Conservation (phyloP, 495 filamentous ascomycete species). For the Talaromyces adpressus region DNA sequence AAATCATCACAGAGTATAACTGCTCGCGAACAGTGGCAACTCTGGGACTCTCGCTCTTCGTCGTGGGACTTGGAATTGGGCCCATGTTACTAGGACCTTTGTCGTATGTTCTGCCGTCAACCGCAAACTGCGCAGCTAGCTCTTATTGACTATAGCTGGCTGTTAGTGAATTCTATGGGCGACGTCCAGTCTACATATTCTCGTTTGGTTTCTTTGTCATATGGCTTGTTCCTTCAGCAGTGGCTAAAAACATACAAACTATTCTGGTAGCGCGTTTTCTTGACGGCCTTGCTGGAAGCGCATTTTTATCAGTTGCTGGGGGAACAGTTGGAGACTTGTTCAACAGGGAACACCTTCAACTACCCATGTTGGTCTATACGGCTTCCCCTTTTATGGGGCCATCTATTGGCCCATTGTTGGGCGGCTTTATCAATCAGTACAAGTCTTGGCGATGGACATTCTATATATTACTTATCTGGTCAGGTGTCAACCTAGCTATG, state of each 20-base stretch:
- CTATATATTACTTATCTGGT: slow-evolving; percentile 64
- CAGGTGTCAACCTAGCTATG: slow-evolving; percentile 37
- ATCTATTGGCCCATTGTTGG: slow-evolving; percentile 39
- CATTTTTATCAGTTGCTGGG: slow-evolving; percentile 84
- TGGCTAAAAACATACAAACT: slow-evolving; percentile 75
- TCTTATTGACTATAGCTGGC: neutral
- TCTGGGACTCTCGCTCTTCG: slow-evolving; percentile 73
- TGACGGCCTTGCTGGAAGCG: slow-evolving; percentile 74
- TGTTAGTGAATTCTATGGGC: slow-evolving; percentile 67
- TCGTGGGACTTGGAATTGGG: slow-evolving; percentile 62
- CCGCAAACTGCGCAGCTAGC: neutral
- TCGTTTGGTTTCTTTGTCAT: slow-evolving; percentile 75
- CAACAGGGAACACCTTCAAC: slow-evolving; percentile 59
- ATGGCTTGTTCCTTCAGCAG: slow-evolving; percentile 81
- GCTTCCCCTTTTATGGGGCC: slow-evolving; percentile 66
- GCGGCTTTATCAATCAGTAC: slow-evolving; percentile 57
- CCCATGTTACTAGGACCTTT: slow-evolving; percentile 64
- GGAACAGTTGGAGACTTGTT: slow-evolving; percentile 92
- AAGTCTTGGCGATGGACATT: slow-evolving; percentile 64
- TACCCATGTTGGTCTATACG: slow-evolving; percentile 77
- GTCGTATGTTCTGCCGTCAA: slow-evolving; percentile 18
- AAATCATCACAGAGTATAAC: slow-evolving; percentile 67
- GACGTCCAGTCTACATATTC: slow-evolving; percentile 72
- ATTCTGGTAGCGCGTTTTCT: slow-evolving; percentile 81
- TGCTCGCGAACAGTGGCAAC: slow-evolving; percentile 65